Conservation (phyloP, 2,329 filamentous ascomycete genomes). For the Neocucurbitaria cava region DNA sequence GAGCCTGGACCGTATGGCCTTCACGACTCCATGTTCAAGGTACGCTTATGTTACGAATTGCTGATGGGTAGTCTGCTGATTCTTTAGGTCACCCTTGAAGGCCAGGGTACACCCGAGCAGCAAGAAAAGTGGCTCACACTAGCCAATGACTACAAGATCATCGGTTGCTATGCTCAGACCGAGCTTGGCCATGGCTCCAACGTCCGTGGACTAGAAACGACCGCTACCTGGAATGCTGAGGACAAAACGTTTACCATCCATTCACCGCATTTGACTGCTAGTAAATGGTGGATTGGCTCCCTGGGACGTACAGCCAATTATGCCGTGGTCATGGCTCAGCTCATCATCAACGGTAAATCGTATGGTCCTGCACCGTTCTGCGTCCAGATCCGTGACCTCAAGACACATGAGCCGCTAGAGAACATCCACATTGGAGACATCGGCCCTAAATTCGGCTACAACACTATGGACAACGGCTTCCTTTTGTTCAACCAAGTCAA, state of each 20-base stretch:
- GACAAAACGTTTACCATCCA: slow-evolving; percentile 79
- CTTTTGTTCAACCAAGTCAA: slow-evolving; percentile 78
- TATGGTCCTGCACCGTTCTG: slow-evolving; percentile 81
- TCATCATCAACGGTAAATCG: slow-evolving; percentile 71
- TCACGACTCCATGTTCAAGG: slow-evolving; percentile 74
- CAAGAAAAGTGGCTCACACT: slow-evolving; percentile 74
- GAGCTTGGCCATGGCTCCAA: slow-evolving; percentile 82
- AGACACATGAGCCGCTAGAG: slow-evolving; percentile 58
- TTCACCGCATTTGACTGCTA: slow-evolving; percentile 75
- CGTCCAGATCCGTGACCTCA: slow-evolving; percentile 68
- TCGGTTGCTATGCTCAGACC: slow-evolving; percentile 83
- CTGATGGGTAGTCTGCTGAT: slow-evolving; percentile 11
- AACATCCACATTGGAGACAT: slow-evolving; percentile 77
- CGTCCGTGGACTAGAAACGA: slow-evolving; percentile 67
- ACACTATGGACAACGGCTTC: slow-evolving; percentile 85
- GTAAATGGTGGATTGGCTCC: slow-evolving; percentile 87
- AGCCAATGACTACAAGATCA: slow-evolving; percentile 72
- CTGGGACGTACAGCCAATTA: slow-evolving; percentile 78
- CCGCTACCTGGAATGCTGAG: slow-evolving; percentile 74
- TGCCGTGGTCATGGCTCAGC: slow-evolving; percentile 80
- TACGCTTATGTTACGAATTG: slow-evolving; percentile 37
- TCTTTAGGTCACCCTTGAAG: slow-evolving; percentile 67
- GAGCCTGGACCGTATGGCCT: slow-evolving; percentile 78
- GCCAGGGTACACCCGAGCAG: slow-evolving; percentile 76
- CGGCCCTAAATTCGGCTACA: slow-evolving; percentile 80